Percentiles rank a stretch among this genome's conserved stretches.
Conservation (phyloP, 257 asterid genomes). For the Perilla frutescens region DNA sequence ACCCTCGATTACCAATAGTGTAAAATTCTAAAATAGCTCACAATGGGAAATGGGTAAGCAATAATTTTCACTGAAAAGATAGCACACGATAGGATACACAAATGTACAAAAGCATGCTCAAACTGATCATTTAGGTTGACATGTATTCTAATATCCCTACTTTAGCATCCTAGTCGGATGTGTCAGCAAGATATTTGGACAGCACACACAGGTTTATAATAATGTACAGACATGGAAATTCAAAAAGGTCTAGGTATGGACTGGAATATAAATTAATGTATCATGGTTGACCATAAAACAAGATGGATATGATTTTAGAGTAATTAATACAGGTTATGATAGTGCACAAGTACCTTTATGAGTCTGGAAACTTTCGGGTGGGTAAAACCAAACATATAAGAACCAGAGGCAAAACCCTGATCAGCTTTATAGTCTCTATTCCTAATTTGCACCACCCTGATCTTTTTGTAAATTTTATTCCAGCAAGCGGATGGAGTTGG, state of each 20-base stretch:
- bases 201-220: slow-evolving; percentile 8
- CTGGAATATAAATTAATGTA: slow-evolving; percentile 5
- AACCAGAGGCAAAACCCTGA: slow-evolving; percentile 68
- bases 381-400: slow-evolving; percentile 82
- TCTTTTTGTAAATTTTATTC: slow-evolving; percentile 76
- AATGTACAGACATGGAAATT: slow-evolving; percentile 21
- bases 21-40: background rate
- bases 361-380: slow-evolving; percentile 79
- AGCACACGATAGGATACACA: background rate
- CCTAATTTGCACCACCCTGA: slow-evolving; percentile 59
- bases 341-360: slow-evolving; percentile 59
- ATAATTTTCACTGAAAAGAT: slow-evolving; percentile 2
- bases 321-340: slow-evolving; percentile 25
- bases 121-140: slow-evolving; percentile 20
- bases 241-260: slow-evolving; percentile 11
- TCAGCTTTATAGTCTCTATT: slow-evolving; percentile 53
- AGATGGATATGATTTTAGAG: slow-evolving; percentile 7
- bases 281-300: slow-evolving; percentile 28
- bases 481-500: slow-evolving; percentile 87
- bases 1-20: background rate
- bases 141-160: background rate
- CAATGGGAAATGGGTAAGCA: background rate
- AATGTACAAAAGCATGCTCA: slow-evolving; percentile 25
- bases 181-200: slow-evolving; percentile 4
- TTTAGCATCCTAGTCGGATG: slow-evolving; percentile 11